Evolutionary conservation across 768 basidiomycete species (phyloP).

Genomic region (Lentinula aciculospora): DNA sequence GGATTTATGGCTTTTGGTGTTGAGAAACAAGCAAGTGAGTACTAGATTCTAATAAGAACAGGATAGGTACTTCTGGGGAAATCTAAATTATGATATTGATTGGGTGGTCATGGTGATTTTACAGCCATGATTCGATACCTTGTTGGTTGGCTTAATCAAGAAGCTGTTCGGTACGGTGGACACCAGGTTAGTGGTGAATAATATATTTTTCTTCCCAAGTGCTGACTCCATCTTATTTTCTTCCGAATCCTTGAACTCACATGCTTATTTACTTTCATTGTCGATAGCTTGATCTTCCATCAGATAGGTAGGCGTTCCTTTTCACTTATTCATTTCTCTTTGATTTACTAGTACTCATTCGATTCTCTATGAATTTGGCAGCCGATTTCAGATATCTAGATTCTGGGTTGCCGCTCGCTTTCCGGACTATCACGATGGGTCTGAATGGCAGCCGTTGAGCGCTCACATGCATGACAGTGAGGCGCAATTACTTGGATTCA

Average conservation of each 20-base stretch:
- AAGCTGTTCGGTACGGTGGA: conserved; percentile 32
- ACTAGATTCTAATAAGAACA: too few species aligned
- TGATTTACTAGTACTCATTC: not conserved
- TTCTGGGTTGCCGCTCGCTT: not conserved
- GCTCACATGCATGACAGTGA: too few species aligned
- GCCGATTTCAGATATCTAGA: not conserved
- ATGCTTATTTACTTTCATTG: too few species aligned
- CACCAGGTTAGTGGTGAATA: conserved; percentile 21
- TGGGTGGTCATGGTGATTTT: not conserved
- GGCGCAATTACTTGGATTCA: not conserved
- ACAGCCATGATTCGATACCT: conserved; percentile 26
- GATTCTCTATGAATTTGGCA: not conserved
- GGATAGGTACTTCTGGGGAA: too few species aligned
- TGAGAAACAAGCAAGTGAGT: conserved; percentile 22
- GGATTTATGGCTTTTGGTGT: conserved; percentile 29
- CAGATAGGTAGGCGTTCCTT: not conserved
- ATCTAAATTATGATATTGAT: too few species aligned
- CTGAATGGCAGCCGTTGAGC: not conserved
- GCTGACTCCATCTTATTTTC: too few species aligned
- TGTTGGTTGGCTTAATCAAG: conserved; percentile 33
- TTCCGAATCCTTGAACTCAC: too few species aligned
- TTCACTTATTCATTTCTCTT: not conserved
- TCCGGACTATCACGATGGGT: not conserved
- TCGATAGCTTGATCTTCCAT: not conserved
- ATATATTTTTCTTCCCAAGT: not conserved